These are phyloP conservation scores for Hypoxylon sp. DNA, from an alignment of 2,329 filamentous ascomycete species.

Conservation along the genomic window DNA sequence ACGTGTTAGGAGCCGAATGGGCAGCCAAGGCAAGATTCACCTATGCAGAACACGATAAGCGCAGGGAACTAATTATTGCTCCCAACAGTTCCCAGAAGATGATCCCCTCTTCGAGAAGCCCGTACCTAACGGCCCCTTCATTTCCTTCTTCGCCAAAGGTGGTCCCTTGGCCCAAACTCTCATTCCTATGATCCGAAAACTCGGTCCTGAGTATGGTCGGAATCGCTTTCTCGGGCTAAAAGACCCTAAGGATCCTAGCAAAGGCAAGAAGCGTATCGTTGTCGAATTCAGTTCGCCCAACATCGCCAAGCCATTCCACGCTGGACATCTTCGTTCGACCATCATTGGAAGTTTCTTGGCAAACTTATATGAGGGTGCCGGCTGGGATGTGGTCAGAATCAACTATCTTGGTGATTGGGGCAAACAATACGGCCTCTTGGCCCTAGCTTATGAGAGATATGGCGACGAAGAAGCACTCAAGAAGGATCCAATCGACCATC, in stretches of 20 bases:
- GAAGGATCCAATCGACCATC: conserved; percentile 77
- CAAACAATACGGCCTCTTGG: conserved; percentile 78
- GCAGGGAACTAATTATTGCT: conserved; percentile 32
- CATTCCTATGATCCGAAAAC: conserved; percentile 77
- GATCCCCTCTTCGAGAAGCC: conserved; percentile 79
- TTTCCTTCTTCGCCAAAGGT: conserved; percentile 87
- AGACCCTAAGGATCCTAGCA: conserved; percentile 61
- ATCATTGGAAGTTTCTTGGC: conserved; percentile 82
- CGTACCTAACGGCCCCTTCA: conserved; percentile 74
- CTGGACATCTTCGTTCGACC: conserved; percentile 81
- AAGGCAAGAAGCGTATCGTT: conserved; percentile 67
- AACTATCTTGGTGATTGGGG: conserved; percentile 88
- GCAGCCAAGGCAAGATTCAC: conserved; percentile 65
- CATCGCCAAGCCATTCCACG: conserved; percentile 83
- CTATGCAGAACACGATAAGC: neutral
- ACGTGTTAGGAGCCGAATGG: conserved; percentile 74
- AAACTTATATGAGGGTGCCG: conserved; percentile 77
- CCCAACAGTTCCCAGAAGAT: conserved; percentile 78
- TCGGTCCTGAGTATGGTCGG: conserved; percentile 74
- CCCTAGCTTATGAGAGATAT: conserved; percentile 77
- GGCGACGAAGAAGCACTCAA: conserved; percentile 75
- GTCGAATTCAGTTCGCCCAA: conserved; percentile 84
- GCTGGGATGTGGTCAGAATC: conserved; percentile 79
- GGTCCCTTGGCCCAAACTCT: conserved; percentile 75
- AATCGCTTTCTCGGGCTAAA: conserved; percentile 73